Evolutionary conservation across 768 basidiomycete genomes (phyloP), one percentile per base, ranked within the genome.

Genomic region (Leucosporidium creatinivorum): DNA sequence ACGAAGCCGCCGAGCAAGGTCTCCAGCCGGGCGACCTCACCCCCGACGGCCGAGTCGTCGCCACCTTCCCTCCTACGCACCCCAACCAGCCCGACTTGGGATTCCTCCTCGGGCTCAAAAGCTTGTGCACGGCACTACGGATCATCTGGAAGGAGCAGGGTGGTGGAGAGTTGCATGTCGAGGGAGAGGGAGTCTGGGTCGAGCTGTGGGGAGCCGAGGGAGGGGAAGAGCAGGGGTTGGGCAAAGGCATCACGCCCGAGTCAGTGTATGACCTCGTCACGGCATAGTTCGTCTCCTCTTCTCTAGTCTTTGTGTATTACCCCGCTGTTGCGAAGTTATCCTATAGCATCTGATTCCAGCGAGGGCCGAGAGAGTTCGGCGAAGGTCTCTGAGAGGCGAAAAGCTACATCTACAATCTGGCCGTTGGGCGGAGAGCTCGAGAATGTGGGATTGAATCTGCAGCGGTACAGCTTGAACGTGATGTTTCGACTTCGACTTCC

Each of bases 61-160:
- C 94, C 36, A 85, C 92, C 55, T 99, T 96, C 79, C 93, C 93
- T 5, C 94, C 94, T 1, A 92, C 91, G 76, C 89, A 90, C 70
- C 86, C 88, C 1, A 85, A 88, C 52, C 84, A 88, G 76, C 89
- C 96, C 26, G 96, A 99, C 79, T 86, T 91, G 60, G 96, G 96
- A 9, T 98, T 98, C 79, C 79, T 97, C 36, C 89, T 89, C 76
- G 96, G 96, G 5, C 78, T 99, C 78, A 87, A 87, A 81, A 91
- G 83, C 76, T 79, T 98, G 36, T 83, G 88, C 17, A 83, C 83
- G 72, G 82, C 88, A 44, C 79, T 99, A 73, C 88, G 89, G 77
- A 83, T 82, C 60, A 89, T 94, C 51, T 98, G 91, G 89, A 87
- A 89, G 67, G 85, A 87, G 68, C 92, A 94, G 79, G 8, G 69